Percentiles rank a stretch among this genome's conserved stretches.
phyloP scores from a whole-genome alignment of 164 flowering plant species.

The Berberis thunbergii region DNA sequence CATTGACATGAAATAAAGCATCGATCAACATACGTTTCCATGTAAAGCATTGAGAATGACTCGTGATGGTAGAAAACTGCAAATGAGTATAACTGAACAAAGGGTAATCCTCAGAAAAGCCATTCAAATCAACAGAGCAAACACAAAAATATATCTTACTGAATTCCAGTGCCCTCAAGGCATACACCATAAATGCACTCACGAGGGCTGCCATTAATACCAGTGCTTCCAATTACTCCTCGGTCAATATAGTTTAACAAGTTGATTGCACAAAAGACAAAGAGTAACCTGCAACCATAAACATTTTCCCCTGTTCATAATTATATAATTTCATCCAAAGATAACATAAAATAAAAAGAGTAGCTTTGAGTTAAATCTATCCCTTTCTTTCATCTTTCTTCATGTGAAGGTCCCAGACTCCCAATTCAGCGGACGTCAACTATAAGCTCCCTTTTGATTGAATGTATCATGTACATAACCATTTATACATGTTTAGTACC shows the following conservation, averaged over 20 bases:
- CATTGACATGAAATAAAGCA: too few species aligned
- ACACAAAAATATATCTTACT: conserved; percentile 36
- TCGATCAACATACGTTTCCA: too few species aligned
- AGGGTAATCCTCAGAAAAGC: neutral
- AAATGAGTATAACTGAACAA: neutral
- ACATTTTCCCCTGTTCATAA: neutral
- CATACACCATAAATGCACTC: conserved; percentile 56
- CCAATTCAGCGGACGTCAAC: too few species aligned
- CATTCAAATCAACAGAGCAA: neutral
- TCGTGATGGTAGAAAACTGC: neutral
- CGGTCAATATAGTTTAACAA: conserved; percentile 78
- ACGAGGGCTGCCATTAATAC: conserved; percentile 60
- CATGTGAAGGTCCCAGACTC: too few species aligned
- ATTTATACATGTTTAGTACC: too few species aligned
- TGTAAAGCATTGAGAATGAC: too few species aligned
- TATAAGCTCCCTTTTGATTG: too few species aligned
- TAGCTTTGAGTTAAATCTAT: too few species aligned
- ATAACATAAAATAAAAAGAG: neutral
- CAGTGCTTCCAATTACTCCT: conserved; percentile 85
- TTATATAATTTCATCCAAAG: neutral
- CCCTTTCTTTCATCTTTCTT: too few species aligned
- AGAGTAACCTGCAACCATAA: conserved; percentile 45
- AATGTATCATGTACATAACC: too few species aligned
- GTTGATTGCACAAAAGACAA: conserved; percentile 68
- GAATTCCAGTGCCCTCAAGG: conserved; percentile 65